phyloP scores from a whole-genome alignment of 257 asterid species.

The Solanum megistacrolobum region DNA sequence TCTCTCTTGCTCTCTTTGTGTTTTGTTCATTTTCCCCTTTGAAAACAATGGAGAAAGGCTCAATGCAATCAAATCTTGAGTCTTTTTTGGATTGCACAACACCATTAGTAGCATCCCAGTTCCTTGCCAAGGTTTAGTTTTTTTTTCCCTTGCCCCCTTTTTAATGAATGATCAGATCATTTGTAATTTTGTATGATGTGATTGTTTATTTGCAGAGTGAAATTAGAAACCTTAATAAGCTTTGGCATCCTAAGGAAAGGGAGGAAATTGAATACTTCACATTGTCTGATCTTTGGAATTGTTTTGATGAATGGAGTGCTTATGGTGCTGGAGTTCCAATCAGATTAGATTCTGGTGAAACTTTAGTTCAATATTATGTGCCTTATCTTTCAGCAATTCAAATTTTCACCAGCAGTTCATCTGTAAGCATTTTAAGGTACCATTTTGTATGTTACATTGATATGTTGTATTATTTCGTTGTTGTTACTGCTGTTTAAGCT shows the following conservation, averaged over 20 bases:
- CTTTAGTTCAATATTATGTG: constrained; percentile 66
- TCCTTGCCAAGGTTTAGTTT: constrained; percentile 26
- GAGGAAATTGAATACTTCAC: constrained; percentile 73
- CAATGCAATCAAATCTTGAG: constrained; percentile 32
- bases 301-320: constrained; percentile 92
- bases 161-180: not conserved
- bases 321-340: constrained; percentile 90
- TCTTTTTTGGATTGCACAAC: constrained; percentile 27
- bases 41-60: constrained; percentile 15
- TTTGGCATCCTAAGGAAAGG: constrained; percentile 89
- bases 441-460: not conserved
- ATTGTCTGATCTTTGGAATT: constrained; percentile 80
- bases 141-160: no score
- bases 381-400: constrained; percentile 95
- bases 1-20: not conserved
- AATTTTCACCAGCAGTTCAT: constrained; percentile 76
- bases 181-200: not conserved
- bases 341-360: constrained; percentile 54
- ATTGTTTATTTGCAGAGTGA: constrained; percentile 39
- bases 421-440: constrained; percentile 62
- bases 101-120: constrained; percentile 35
- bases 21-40: not conserved
- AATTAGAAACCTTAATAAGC: constrained; percentile 69
- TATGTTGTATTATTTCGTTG: not conserved
- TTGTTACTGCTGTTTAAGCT: not conserved